Base-by-base conservation (phyloP, 108 stramenopile genomes). In the Skeletonema menzelii region DNA sequence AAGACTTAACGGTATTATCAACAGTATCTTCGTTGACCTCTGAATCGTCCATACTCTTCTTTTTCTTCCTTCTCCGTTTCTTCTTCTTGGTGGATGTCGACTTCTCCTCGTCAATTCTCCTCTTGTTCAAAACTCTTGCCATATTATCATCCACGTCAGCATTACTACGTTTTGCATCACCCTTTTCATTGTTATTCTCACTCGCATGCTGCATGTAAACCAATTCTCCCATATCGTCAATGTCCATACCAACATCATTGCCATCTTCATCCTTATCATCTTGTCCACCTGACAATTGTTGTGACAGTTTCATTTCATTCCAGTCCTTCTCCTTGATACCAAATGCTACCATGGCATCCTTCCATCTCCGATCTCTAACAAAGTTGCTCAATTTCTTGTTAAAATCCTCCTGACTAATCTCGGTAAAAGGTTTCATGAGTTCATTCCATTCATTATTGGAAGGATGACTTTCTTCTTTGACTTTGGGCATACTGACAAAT, bases 361-460 rank as follows among this genome's bases (percentile, higher is more conserved):
- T 38, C 73, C 73, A 75, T 17, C 73, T 38, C 15, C 58, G 47
- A 11, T 55, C 47, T 46, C 63, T 63, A 0, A 75, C 78, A 63
- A 60, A 68, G 10, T 37, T 19, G 63, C 68, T 56, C 8, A 63
- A 53, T 40, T 69, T 57, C 8, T 58, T 59, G 3, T 32, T 55
- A 67, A 74, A 53, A 19, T 79, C 73, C 42, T 75, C 67, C 31
- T 69, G 73, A 42, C 60, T 68, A 13, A 74, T 37, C 37, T 79
- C 73, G 28, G 68, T 27, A 40, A 74, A 74, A 30, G 60, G 67
- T 37, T 59, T 34, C 61, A 66, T 70, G 2, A 65, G 40, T 27
- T 26, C 68, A 64, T 76, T n/a, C n/a, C n/a, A n/a, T n/a, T n/a
- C n/a, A n/a, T n/a, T n/a, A n/a, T n/a, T n/a, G n/a, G n/a, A n/a